Percentiles rank a stretch among this genome's conserved stretches.
phyloP scores from a whole-genome alignment of 345 rosid species.

The Angophora floribunda region DNA sequence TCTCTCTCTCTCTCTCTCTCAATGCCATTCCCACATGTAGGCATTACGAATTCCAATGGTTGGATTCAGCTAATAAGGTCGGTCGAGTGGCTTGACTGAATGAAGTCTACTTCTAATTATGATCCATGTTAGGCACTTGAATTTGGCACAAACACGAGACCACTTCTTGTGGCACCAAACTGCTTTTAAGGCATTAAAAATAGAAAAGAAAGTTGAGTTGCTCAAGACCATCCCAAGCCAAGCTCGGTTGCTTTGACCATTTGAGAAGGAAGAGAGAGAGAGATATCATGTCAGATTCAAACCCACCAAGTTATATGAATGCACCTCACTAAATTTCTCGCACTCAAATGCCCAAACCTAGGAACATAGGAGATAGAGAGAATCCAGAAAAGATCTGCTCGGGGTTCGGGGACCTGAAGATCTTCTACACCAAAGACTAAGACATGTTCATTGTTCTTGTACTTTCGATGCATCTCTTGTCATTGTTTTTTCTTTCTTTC shows the following conservation, averaged over 20 bases:
- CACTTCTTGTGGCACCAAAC: neutral
- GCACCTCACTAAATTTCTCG: neutral
- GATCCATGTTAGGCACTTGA: slow-evolving; percentile 1
- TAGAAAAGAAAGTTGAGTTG: neutral
- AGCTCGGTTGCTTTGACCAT: neutral
- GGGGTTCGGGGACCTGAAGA: neutral
- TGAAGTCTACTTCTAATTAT: neutral
- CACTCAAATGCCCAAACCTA: neutral
- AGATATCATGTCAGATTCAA: neutral
- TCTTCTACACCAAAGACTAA: neutral
- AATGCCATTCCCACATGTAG: neutral
- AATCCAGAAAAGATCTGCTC: neutral
- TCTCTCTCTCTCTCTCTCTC: neutral
- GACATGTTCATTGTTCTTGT: neutral
- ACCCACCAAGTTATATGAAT: neutral
- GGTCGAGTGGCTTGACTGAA: slow-evolving; percentile 4
- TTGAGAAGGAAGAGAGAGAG: neutral
- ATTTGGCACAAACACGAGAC: neutral
- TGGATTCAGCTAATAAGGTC: slow-evolving; percentile 16
- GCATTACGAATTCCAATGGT: slow-evolving; percentile 1
- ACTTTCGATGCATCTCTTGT: neutral
- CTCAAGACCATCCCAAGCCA: neutral
- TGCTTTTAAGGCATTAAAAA: neutral
- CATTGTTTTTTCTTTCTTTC: neutral
- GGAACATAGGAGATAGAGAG: neutral